Evolutionary conservation across 2,329 filamentous ascomycete genomes (phyloP).

Genomic region (Pyrenophora seminiperda): DNA sequence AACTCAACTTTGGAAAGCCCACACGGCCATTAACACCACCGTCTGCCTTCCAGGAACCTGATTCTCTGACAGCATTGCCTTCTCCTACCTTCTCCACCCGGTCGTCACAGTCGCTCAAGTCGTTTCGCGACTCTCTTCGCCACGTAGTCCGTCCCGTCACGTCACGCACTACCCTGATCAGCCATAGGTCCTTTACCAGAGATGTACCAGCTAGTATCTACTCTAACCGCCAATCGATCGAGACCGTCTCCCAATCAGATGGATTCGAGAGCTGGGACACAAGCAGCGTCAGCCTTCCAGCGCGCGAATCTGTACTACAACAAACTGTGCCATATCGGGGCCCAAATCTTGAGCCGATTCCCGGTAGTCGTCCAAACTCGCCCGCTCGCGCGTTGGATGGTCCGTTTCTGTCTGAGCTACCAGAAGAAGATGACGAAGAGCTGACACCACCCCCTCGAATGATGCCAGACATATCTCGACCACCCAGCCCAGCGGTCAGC

Average conservation of each 20-base stretch:
- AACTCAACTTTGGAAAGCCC: conserved; percentile 34
- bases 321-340: conserved; percentile 47
- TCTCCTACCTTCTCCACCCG: conserved; percentile 44
- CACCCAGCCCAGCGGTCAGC: conserved; percentile 50
- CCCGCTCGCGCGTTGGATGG: conserved; percentile 65
- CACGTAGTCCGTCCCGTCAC: conserved; percentile 47
- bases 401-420: conserved; percentile 45
- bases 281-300: conserved; percentile 67
- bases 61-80: conserved; percentile 29
- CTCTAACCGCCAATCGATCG: conserved; percentile 42
- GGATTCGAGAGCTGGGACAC: conserved; percentile 79
- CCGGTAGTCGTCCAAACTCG: conserved; percentile 68
- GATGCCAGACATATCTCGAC: conserved; percentile 41
- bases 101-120: conserved; percentile 45
- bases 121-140: conserved; percentile 47
- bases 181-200: conserved; percentile 37
- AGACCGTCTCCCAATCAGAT: conserved; percentile 54
- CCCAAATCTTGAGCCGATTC: conserved; percentile 72
- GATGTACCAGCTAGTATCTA: conserved; percentile 40
- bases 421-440: conserved; percentile 35
- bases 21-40: conserved; percentile 34
- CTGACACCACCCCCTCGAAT: conserved; percentile 42
- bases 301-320: conserved; percentile 55
- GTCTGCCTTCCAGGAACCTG: conserved; percentile 12
- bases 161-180: conserved; percentile 45